phyloP scores from a whole-genome alignment of 495 filamentous ascomycete genomes.

The Penicillium roqueforti region DNA sequence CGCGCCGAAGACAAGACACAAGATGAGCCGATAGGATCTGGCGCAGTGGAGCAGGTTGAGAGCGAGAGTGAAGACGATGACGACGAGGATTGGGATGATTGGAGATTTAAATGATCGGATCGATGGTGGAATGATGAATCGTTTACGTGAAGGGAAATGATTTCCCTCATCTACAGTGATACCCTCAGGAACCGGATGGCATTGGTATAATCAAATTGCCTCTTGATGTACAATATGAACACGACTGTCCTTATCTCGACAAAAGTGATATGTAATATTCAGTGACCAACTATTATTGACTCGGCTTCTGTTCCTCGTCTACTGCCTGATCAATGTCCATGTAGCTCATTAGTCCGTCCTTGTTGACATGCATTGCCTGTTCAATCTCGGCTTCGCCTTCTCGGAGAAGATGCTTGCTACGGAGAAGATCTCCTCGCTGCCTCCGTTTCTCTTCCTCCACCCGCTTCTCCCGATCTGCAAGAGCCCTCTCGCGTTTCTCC shows the following conservation, averaged over 20 bases:
- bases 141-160: slow-evolving; percentile 18
- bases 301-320: slow-evolving; percentile 10
- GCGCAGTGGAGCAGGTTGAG: slow-evolving; percentile 20
- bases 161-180: slow-evolving; percentile 38
- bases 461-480: slow-evolving; percentile 66
- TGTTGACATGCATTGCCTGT: slow-evolving; percentile 70
- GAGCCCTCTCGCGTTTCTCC: slow-evolving; percentile 65
- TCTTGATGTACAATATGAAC: slow-evolving; percentile 18
- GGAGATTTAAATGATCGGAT: slow-evolving; percentile 53
- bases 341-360: slow-evolving; percentile 65
- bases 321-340: slow-evolving; percentile 38
- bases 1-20: slow-evolving; percentile 38
- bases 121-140: slow-evolving; percentile 10
- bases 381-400: slow-evolving; percentile 79
- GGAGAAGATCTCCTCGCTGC: slow-evolving; percentile 60
- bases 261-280: slow-evolving; percentile 3
- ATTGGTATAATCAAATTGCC: slow-evolving; percentile 5
- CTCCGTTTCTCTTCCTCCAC: slow-evolving; percentile 72
- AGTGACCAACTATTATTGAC: slow-evolving; percentile 10
- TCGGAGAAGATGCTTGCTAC: slow-evolving; percentile 60
- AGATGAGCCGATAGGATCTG: slow-evolving; percentile 20
- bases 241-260: slow-evolving; percentile 1
- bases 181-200: slow-evolving; percentile 33
- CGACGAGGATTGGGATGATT: slow-evolving; percentile 62
- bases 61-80: slow-evolving; percentile 39